Conservation (phyloP, 306 rosid genomes). For the Quercus rubra region DNA sequence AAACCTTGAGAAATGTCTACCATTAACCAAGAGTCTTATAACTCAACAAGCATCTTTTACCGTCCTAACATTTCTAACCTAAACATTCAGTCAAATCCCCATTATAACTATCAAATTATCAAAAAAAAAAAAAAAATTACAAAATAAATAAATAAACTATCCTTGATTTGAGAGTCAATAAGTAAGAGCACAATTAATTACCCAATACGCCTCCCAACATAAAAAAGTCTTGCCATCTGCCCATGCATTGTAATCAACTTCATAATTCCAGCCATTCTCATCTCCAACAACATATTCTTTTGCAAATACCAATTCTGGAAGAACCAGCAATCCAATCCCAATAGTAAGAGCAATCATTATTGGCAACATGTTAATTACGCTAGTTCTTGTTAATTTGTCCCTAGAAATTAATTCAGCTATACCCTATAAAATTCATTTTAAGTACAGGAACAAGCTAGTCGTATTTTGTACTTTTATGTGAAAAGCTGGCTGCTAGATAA, state of each 20-base stretch:
- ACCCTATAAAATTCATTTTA: no score
- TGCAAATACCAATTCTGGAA: neutral
- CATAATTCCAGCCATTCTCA: conserved; percentile 1
- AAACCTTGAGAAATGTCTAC: no score
- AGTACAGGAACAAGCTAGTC: neutral
- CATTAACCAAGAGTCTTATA: no score
- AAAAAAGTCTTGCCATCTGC: conserved; percentile 4
- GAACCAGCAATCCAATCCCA: neutral
- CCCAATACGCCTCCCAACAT: neutral
- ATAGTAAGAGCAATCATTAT: neutral
- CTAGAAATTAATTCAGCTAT: neutral
- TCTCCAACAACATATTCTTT: neutral
- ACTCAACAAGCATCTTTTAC: no score
- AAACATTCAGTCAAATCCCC: no score
- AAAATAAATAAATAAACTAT: no score
- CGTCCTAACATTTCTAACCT: no score
- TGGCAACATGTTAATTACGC: neutral
- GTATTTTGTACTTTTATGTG: neutral
- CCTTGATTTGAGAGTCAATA: no score
- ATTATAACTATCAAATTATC: no score
- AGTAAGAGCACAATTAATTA: neutral
- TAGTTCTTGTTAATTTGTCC: neutral
- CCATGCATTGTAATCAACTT: conserved; percentile 1
- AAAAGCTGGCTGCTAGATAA: neutral
- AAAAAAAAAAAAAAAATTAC: no score